phyloP scores from a whole-genome alignment of 2,329 filamentous ascomycete genomes.

The Exophiala calicioides region DNA sequence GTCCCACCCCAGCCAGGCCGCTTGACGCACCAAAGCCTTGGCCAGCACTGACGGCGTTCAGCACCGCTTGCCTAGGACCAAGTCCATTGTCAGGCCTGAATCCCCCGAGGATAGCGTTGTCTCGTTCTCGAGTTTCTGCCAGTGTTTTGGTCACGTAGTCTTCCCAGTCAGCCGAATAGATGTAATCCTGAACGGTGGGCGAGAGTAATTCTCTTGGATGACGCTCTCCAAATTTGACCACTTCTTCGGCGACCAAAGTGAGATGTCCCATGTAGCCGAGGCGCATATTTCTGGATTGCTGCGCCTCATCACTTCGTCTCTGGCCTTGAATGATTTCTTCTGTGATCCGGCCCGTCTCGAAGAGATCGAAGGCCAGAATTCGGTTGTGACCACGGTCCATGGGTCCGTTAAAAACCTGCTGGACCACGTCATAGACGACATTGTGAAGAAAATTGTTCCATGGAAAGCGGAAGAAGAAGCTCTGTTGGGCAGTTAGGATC shows the following conservation, averaged over 20 bases:
- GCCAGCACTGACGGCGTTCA: constrained; percentile 59
- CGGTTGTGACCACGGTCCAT: constrained; percentile 97
- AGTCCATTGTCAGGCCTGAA: constrained; percentile 89
- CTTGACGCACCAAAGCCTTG: constrained; percentile 63
- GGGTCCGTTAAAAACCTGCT: constrained; percentile 97
- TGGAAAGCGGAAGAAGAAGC: constrained; percentile 97
- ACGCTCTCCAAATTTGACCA: constrained; percentile 96
- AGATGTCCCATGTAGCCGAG: constrained; percentile 98
- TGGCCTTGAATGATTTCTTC: constrained; percentile 91
- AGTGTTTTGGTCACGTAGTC: constrained; percentile 92
- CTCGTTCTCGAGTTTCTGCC: constrained; percentile 88
- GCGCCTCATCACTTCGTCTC: constrained; percentile 79
- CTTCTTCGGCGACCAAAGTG: constrained; percentile 94
- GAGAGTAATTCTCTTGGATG: constrained; percentile 87
- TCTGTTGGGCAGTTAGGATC: constrained; percentile 52
- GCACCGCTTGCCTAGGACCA: constrained; percentile 70
- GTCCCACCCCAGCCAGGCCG: constrained; percentile 76
- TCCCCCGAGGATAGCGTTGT: constrained; percentile 96
- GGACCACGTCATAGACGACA: constrained; percentile 97
- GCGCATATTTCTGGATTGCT: constrained; percentile 79
- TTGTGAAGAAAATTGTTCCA: constrained; percentile 99
- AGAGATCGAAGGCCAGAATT: constrained; percentile 84
- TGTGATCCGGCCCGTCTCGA: constrained; percentile 86
- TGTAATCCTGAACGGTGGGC: constrained; percentile 78
- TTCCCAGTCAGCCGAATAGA: constrained; percentile 88